Conservation (phyloP, 176 grass and related monocot genomes). For the Paspalum vaginatum region DNA sequence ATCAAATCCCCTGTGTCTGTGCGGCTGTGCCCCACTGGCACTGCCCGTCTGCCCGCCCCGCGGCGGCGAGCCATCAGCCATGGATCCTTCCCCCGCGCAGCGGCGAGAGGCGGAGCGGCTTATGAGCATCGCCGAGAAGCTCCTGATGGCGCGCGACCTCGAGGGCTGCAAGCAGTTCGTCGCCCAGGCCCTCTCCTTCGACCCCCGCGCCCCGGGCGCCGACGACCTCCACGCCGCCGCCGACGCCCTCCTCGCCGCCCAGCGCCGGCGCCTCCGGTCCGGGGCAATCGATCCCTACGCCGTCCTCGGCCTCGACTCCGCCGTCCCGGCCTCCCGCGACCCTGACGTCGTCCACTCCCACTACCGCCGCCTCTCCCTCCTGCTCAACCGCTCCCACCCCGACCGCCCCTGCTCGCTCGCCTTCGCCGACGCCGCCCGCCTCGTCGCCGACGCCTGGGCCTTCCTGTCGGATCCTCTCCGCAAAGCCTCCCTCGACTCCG, state of each 20-base stretch:
- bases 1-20: conserved; percentile 16
- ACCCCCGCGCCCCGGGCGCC: conserved; percentile 49
- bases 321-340: conserved; percentile 45
- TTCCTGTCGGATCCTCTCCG: conserved; percentile 30
- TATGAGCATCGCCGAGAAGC: conserved; percentile 25
- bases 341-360: conserved; percentile 41
- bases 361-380: conserved; percentile 25
- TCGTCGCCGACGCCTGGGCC: conserved; percentile 32
- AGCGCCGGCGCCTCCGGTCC: conserved; percentile 19
- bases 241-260: conserved; percentile 24
- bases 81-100: conserved; percentile 20
- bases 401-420: conserved; percentile 30
- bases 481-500: conserved; percentile 31
- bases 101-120: conserved; percentile 28
- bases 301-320: conserved; percentile 40
- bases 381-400: conserved; percentile 36
- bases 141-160: conserved; percentile 35
- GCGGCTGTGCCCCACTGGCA: no score
- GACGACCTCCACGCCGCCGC: conserved; percentile 59
- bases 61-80: background rate
- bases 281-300: conserved; percentile 17
- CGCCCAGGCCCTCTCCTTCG: conserved; percentile 34
- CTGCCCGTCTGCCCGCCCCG: background rate
- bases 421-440: conserved; percentile 28
- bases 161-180: conserved; percentile 35